These are phyloP conservation scores for Rostrohypoxylon terebratum DNA, from an alignment of 495 filamentous ascomycete genomes.

Conservation along the genomic window DNA sequence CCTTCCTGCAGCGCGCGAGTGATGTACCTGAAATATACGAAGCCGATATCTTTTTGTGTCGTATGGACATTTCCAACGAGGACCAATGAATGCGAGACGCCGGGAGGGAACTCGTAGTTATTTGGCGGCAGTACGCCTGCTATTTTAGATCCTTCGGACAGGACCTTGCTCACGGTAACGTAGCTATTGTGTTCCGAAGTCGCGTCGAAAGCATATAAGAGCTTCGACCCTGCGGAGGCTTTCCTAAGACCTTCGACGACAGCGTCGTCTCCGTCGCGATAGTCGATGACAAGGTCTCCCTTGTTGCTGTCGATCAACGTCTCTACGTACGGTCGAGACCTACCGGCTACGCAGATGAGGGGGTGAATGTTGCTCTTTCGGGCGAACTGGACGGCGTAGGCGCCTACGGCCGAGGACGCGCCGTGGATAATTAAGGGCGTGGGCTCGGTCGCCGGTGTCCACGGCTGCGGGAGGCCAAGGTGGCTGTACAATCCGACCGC, in stretches of 20 bases:
- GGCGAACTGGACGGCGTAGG: constrained; percentile 76
- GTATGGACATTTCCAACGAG: constrained; percentile 65
- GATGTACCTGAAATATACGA: constrained; percentile 66
- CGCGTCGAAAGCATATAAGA: constrained; percentile 69
- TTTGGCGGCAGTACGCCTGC: constrained; percentile 65
- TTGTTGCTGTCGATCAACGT: constrained; percentile 69
- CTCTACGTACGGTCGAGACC: constrained; percentile 66
- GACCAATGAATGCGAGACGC: constrained; percentile 52
- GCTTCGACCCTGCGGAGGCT: constrained; percentile 52
- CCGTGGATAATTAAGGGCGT: constrained; percentile 68
- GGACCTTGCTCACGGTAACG: constrained; percentile 51
- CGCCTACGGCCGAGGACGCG: constrained; percentile 72
- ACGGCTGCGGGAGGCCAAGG: constrained; percentile 73
- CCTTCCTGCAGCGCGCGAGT: constrained; percentile 65
- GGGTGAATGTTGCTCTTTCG: constrained; percentile 76
- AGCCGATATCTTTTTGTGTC: constrained; percentile 67
- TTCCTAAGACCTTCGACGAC: constrained; percentile 64
- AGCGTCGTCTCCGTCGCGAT: constrained; percentile 69
- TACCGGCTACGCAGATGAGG: constrained; percentile 75
- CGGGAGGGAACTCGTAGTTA: constrained; percentile 52
- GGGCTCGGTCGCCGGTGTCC: constrained; percentile 59
- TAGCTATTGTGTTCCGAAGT: constrained; percentile 66
- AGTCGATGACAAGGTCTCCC: constrained; percentile 79
- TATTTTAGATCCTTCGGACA: constrained; percentile 60
- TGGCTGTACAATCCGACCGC: constrained; percentile 71